Conservation (phyloP, 345 rosid genomes). For the Eucalyptus pauciflora region DNA sequence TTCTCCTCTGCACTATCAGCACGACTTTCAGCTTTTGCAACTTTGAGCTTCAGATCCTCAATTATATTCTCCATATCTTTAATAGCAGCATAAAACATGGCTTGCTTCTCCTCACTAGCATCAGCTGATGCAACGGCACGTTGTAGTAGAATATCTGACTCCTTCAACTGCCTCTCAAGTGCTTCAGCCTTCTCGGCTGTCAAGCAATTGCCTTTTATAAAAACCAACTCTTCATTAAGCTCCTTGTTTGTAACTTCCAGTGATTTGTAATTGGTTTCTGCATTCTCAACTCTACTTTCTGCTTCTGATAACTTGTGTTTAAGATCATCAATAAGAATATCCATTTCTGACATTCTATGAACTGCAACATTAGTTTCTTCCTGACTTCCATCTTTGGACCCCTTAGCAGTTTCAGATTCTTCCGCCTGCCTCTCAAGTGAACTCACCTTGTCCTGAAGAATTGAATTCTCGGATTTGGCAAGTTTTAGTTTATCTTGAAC, state of each 20-base stretch:
- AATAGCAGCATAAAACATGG: constrained; percentile 53
- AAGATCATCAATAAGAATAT: constrained; percentile 29
- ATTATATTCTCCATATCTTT: constrained; percentile 78
- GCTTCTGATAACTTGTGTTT: constrained; percentile 27
- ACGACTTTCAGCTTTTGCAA: constrained; percentile 50
- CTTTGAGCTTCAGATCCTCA: constrained; percentile 66
- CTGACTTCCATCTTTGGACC: constrained; percentile 4
- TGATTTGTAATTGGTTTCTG: constrained; percentile 35
- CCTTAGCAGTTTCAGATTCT: constrained; percentile 6
- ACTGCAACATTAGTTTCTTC: constrained; percentile 6
- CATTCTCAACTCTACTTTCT: constrained; percentile 38
- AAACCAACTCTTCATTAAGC: constrained; percentile 37
- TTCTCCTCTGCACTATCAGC: constrained; percentile 77
- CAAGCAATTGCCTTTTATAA: constrained; percentile 28
- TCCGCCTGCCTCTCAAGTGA: constrained; percentile 45
- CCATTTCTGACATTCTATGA: not conserved
- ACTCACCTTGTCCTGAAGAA: constrained; percentile 33
- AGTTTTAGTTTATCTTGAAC: constrained; percentile 40
- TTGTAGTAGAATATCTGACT: constrained; percentile 55
- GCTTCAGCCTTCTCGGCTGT: constrained; percentile 42
- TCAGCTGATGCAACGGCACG: constrained; percentile 74
- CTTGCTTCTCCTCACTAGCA: constrained; percentile 81
- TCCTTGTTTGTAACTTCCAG: constrained; percentile 32
- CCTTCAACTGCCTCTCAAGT: constrained; percentile 57
- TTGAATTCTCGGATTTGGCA: constrained; percentile 40